phyloP scores from a whole-genome alignment of 805 yeast species.

The Candida morakotiae region DNA sequence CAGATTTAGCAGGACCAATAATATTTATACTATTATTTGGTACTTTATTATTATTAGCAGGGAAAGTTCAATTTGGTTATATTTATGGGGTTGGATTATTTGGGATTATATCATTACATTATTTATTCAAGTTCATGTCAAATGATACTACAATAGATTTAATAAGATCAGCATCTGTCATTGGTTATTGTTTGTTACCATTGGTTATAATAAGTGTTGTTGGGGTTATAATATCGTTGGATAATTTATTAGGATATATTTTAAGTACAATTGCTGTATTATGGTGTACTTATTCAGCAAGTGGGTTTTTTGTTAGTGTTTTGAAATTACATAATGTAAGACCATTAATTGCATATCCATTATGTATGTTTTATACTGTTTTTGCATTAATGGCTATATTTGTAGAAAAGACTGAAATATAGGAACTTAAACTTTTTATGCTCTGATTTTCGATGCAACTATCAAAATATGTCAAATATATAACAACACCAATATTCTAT shows the following conservation, averaged over 20 bases:
- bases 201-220: slow-evolving; percentile 73
- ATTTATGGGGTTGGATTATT: slow-evolving; percentile 93
- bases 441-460: no score
- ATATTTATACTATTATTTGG: slow-evolving; percentile 87
- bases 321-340: slow-evolving; percentile 82
- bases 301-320: slow-evolving; percentile 87
- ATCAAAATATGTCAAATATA: slow-evolving; percentile 26
- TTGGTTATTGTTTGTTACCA: slow-evolving; percentile 93
- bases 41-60: slow-evolving; percentile 72
- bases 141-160: slow-evolving; percentile 51
- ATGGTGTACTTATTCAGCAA: slow-evolving; percentile 93
- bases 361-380: slow-evolving; percentile 84
- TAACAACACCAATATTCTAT: slow-evolving; percentile 92
- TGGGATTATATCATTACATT: slow-evolving; percentile 83
- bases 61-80: slow-evolving; percentile 95
- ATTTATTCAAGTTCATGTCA: slow-evolving; percentile 84
- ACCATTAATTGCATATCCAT: slow-evolving; percentile 87
- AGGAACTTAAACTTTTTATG: no score
- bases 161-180: slow-evolving; percentile 77
- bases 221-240: slow-evolving; percentile 63
- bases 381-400: slow-evolving; percentile 96
- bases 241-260: slow-evolving; percentile 69
- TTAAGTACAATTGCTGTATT: slow-evolving; percentile 62
- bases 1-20: slow-evolving; percentile 94
- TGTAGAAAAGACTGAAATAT: slow-evolving; percentile 36